phyloP scores from a whole-genome alignment of 345 rosid species.

The Geranium brycei region DNA sequence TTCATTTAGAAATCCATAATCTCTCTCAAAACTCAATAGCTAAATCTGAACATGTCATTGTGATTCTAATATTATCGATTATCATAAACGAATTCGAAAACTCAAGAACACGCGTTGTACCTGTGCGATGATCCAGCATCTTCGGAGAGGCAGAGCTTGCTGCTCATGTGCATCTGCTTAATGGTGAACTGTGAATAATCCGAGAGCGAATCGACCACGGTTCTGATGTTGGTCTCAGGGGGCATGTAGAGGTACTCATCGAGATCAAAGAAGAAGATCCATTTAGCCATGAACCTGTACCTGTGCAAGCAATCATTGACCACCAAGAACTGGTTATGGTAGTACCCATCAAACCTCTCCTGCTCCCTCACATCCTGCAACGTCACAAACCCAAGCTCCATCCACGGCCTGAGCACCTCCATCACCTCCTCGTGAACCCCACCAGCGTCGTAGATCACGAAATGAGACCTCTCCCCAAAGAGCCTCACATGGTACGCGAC shows the following conservation, averaged over 20 bases:
- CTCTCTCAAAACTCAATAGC: too few relatives aligned
- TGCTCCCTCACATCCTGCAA: slow-evolving; percentile 68
- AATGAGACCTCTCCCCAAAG: slow-evolving; percentile 63
- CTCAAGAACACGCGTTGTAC: slow-evolving; percentile 17
- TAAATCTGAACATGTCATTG: too few relatives aligned
- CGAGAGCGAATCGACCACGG: slow-evolving; percentile 53
- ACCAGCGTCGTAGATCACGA: slow-evolving; percentile 81
- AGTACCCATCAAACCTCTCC: slow-evolving; percentile 87
- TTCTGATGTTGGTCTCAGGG: slow-evolving; percentile 33
- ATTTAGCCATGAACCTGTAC: slow-evolving; percentile 55
- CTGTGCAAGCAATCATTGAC: slow-evolving; percentile 85
- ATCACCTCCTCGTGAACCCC: slow-evolving; percentile 63
- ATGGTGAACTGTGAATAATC: slow-evolving; percentile 58
- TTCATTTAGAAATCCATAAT: too few relatives aligned
- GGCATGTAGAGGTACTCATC: slow-evolving; percentile 67
- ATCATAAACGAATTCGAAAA: not conserved
- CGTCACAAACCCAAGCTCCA: slow-evolving; percentile 74
- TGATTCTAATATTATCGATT: not conserved
- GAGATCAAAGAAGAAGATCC: slow-evolving; percentile 91
- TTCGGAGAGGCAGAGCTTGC: slow-evolving; percentile 48
- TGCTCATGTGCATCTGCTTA: slow-evolving; percentile 78
- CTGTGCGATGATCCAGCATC: slow-evolving; percentile 57
- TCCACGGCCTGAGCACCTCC: slow-evolving; percentile 79
- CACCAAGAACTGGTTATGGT: slow-evolving; percentile 88
- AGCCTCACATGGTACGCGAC: slow-evolving; percentile 66